A percentile compares a stretch with the other conserved stretches of the same genome.
These are phyloP conservation scores for Aspergillus spinulosporus DNA, from an alignment of 2,329 filamentous ascomycete species.

Conservation along the genomic window DNA sequence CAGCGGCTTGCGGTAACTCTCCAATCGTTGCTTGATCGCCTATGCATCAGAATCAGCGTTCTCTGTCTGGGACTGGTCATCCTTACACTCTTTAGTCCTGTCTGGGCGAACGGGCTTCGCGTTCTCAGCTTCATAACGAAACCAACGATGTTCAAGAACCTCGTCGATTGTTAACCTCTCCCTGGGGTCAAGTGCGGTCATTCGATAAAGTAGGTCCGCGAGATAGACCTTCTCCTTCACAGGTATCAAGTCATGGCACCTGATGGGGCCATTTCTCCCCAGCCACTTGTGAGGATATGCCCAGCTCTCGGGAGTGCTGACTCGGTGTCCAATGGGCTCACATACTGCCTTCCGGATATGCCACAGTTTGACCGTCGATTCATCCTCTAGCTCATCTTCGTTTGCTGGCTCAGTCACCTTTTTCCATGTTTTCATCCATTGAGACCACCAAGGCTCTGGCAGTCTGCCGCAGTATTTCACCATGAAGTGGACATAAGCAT, in stretches of 20 bases:
- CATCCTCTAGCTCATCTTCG: background rate
- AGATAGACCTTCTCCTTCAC: background rate
- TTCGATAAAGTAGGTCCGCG: background rate
- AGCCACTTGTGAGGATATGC: background rate
- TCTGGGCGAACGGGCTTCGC: too few species aligned
- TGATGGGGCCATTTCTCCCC: too few species aligned
- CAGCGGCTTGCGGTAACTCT: too few species aligned
- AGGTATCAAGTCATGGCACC: background rate
- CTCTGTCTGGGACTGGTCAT: too few species aligned
- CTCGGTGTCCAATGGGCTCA: background rate
- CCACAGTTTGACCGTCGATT: background rate
- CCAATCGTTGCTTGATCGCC: too few species aligned
- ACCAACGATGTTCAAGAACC: constrained; percentile 1
- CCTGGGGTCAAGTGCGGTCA: background rate
- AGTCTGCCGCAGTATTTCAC: background rate
- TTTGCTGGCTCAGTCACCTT: background rate
- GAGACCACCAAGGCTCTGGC: constrained; percentile 1
- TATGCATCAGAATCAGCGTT: too few species aligned
- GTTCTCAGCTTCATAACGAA: background rate
- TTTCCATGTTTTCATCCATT: background rate
- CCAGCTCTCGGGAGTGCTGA: background rate
- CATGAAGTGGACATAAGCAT: background rate
- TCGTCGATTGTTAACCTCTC: background rate
- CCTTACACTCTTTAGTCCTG: too few species aligned
- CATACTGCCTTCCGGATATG: background rate